These are phyloP conservation scores for Cladophialophora yegresii DNA, from an alignment of 2,329 filamentous ascomycete species.

Conservation along the genomic window DNA sequence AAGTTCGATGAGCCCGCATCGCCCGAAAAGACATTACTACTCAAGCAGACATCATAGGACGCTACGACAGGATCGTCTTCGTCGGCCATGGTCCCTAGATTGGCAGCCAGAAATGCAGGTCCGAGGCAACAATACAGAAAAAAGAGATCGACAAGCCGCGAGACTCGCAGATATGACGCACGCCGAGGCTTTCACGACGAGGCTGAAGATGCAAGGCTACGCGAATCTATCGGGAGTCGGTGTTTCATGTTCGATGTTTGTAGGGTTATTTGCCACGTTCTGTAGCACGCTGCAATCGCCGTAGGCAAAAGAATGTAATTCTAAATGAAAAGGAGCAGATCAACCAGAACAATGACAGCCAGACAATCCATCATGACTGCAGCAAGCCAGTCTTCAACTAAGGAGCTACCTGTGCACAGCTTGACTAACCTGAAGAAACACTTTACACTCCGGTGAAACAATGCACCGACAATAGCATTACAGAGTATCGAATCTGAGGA, in stretches of 20 bases:
- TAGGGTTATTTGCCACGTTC: background rate
- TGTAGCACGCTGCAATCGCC: background rate
- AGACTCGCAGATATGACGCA: background rate
- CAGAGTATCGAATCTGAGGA: background rate
- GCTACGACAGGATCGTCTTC: slow-evolving; percentile 67
- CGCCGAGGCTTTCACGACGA: slow-evolving; percentile 28
- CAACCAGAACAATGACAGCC: background rate
- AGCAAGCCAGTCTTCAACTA: background rate
- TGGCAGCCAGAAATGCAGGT: background rate
- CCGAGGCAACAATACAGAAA: background rate
- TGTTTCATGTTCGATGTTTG: background rate
- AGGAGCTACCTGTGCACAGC: background rate
- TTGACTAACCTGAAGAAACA: background rate
- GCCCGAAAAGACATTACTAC: slow-evolving; percentile 49
- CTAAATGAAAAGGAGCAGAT: background rate
- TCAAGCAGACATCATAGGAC: slow-evolving; percentile 83
- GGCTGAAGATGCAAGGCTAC: slow-evolving; percentile 50
- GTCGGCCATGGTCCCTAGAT: slow-evolving; percentile 22
- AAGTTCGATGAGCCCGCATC: slow-evolving; percentile 41
- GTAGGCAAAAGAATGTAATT: background rate
- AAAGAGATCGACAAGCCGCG: background rate
- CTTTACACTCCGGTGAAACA: background rate
- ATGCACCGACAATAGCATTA: background rate
- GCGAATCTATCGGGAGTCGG: background rate
- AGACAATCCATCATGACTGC: background rate